phyloP scores from a whole-genome alignment of 1,284 basidiomycete genomes.

The Pseudozyma pruni region DNA sequence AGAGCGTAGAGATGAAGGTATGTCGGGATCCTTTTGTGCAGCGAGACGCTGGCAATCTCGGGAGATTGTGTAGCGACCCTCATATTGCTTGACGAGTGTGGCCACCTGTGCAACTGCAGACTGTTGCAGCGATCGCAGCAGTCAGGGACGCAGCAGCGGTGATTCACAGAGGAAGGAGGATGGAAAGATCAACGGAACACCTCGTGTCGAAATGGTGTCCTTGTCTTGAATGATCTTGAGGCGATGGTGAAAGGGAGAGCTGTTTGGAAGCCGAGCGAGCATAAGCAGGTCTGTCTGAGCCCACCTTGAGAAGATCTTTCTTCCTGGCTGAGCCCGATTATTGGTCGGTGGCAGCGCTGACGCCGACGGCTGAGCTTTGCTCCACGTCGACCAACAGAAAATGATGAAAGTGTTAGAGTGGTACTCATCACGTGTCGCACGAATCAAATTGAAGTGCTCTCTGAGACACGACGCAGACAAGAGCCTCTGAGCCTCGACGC shows the following conservation, averaged over 20 bases:
- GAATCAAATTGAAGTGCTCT: constrained; percentile 5
- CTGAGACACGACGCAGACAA: constrained; percentile 9
- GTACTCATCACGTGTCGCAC: constrained; percentile 28
- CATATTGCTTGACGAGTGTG: constrained; percentile 30
- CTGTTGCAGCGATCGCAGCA: constrained; percentile 6
- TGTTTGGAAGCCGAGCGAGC: too few species aligned
- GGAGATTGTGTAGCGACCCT: constrained; percentile 76
- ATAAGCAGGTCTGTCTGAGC: too few species aligned
- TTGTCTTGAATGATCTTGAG: constrained; percentile 18
- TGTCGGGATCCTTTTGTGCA: constrained; percentile 83
- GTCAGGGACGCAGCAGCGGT: constrained; percentile 9
- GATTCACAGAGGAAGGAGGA: background rate
- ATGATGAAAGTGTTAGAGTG: too few species aligned
- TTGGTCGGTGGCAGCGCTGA: too few species aligned
- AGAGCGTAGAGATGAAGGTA: constrained; percentile 82
- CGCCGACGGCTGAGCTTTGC: constrained; percentile 4
- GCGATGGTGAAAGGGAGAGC: constrained; percentile 2
- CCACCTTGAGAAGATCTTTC: constrained; percentile 27
- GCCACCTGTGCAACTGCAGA: constrained; percentile 24
- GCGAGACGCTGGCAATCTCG: constrained; percentile 83
- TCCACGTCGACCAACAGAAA: constrained; percentile 50
- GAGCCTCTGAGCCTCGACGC: constrained; percentile 3
- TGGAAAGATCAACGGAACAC: constrained; percentile 9
- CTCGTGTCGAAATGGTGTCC: constrained; percentile 7
- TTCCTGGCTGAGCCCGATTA: background rate